phyloP scores from a whole-genome alignment of 78 protist species.

The Emiliania huxleyi region DNA sequence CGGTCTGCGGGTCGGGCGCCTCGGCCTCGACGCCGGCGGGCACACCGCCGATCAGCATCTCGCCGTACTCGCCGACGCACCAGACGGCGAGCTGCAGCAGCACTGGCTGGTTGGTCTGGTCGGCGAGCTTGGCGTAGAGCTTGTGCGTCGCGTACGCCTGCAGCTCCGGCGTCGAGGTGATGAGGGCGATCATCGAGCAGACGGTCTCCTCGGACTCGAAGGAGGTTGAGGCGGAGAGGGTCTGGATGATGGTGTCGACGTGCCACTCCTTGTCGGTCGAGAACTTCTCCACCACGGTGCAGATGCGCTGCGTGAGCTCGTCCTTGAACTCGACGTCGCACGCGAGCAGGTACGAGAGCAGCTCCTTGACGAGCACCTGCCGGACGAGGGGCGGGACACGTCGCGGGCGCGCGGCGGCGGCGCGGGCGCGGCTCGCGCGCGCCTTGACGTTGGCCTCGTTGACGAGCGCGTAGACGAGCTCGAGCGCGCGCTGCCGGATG shows the following conservation, averaged over 20 bases:
- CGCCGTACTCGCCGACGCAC: conserved; percentile 89
- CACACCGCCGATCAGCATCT: background rate
- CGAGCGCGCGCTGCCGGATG: conserved; percentile 93
- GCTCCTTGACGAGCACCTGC: conserved; percentile 60
- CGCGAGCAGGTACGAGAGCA: conserved; percentile 67
- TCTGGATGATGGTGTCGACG: conserved; percentile 83
- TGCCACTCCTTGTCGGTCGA: conserved; percentile 93
- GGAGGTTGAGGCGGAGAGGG: conserved; percentile 74
- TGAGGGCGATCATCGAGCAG: conserved; percentile 54
- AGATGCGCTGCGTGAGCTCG: conserved; percentile 67
- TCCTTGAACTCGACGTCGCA: conserved; percentile 78
- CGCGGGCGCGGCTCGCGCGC: background rate
- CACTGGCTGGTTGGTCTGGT: conserved; percentile 1
- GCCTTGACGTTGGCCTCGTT: conserved; percentile 75
- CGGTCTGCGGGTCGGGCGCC: background rate
- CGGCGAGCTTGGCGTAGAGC: conserved; percentile 41
- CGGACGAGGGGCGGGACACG: too few relatives aligned
- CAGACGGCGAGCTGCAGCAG: conserved; percentile 71
- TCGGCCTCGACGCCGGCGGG: background rate
- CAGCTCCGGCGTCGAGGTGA: conserved; percentile 58
- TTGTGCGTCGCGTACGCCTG: conserved; percentile 74
- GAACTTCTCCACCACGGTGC: conserved; percentile 75
- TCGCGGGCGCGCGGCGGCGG: background rate
- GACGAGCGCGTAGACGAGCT: conserved; percentile 86
- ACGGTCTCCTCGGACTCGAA: conserved; percentile 77